Evolutionary conservation across 1,284 basidiomycete species (phyloP).

Genomic region (Violaceomyces palustris): DNA sequence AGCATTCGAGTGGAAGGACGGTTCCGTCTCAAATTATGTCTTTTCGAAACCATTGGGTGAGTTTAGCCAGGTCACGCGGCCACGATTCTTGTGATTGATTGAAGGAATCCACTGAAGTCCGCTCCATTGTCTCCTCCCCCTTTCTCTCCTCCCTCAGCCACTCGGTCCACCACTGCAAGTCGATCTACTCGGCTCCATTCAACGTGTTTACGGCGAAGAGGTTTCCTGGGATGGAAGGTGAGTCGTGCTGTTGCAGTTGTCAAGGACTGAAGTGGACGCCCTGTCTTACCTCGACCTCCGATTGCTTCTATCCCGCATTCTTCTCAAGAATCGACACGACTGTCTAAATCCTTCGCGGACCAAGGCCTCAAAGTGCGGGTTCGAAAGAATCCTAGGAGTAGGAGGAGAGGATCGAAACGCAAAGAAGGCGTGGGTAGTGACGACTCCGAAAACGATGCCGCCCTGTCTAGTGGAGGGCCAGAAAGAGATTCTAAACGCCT

Average conservation of each 20-base stretch:
- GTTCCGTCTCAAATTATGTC: conserved; percentile 72
- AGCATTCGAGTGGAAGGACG: conserved; percentile 72
- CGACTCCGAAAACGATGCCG: too few relatives aligned
- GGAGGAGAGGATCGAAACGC: conserved; percentile 21
- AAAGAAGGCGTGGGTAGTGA: conserved; percentile 26
- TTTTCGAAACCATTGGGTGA: conserved; percentile 84
- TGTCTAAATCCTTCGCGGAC: conserved; percentile 44
- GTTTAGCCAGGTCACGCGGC: conserved; percentile 49
- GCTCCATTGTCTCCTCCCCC: too few relatives aligned
- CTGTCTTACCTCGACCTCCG: too few relatives aligned
- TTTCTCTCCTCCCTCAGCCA: conserved; percentile 2
- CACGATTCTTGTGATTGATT: too few relatives aligned
- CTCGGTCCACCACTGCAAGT: conserved; percentile 46
- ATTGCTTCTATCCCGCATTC: not conserved
- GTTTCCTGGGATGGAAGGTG: conserved; percentile 45
- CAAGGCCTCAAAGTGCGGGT: conserved; percentile 49
- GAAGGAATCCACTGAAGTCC: too few relatives aligned
- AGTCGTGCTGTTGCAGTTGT: not conserved
- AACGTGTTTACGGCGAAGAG: conserved; percentile 46
- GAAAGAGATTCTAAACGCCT: too few relatives aligned
- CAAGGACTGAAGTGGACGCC: too few relatives aligned
- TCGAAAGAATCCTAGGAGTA: conserved; percentile 41
- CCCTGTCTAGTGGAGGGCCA: too few relatives aligned
- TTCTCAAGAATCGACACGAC: conserved; percentile 29
- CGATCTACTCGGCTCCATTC: conserved; percentile 45